Evolutionary conservation across 228 moss, liverwort and hornwort genomes (phyloP).

Genomic region (Sphagnum fallax): DNA sequence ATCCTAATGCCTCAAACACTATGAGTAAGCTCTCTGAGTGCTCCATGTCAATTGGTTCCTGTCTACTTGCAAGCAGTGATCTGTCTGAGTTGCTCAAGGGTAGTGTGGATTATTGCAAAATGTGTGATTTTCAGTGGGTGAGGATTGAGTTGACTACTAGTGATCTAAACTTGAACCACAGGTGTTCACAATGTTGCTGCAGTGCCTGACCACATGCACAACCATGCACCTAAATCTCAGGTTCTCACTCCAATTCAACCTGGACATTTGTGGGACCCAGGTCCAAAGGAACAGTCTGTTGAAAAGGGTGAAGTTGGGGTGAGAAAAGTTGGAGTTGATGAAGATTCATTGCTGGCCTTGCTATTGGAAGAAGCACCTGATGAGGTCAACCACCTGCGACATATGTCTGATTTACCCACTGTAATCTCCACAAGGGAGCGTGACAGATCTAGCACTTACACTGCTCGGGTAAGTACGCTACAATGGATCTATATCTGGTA

Average conservation of each 20-base stretch:
- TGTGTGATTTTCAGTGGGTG: not conserved
- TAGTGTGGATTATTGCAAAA: too few species aligned
- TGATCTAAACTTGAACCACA: not conserved
- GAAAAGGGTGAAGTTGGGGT: constrained; percentile 3
- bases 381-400: constrained; percentile 16
- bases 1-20: too few species aligned
- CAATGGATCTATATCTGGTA: too few species aligned
- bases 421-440: too few species aligned
- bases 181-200: constrained; percentile 38
- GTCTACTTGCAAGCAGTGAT: too few species aligned
- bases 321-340: constrained; percentile 58
- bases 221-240: constrained; percentile 8
- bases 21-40: too few species aligned
- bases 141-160: not conserved
- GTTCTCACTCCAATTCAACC: constrained; percentile 20
- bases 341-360: constrained; percentile 83
- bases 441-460: too few species aligned
- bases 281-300: constrained; percentile 17
- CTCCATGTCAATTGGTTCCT: too few species aligned
- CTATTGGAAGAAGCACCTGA: constrained; percentile 59
- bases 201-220: constrained; percentile 16
- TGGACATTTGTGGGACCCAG: constrained; percentile 19
- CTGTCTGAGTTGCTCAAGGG: too few species aligned
- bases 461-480: too few species aligned
- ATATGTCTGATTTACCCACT: not conserved